These are phyloP conservation scores for Artomyces pyxidatus DNA, from an alignment of 768 basidiomycete genomes.

Conservation along the genomic window DNA sequence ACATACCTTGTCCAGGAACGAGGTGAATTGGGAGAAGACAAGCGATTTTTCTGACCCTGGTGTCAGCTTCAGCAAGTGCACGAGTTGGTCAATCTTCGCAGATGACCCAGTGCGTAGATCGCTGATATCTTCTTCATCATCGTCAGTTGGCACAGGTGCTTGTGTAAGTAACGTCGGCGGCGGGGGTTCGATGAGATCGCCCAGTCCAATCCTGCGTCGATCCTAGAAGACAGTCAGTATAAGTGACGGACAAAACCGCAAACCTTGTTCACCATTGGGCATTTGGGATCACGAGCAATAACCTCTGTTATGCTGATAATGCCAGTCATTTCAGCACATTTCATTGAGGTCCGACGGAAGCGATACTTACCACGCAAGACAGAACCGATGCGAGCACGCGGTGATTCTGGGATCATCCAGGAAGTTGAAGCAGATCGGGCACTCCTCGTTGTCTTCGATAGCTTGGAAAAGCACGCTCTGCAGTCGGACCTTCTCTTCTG, in stretches of 20 bases:
- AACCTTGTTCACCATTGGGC: conserved; percentile 57
- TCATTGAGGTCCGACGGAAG: too few relatives aligned
- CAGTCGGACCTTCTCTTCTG: conserved; percentile 46
- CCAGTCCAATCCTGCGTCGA: conserved; percentile 48
- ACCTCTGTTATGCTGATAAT: conserved; percentile 55
- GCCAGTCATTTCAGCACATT: conserved; percentile 4
- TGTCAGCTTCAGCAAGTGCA: conserved; percentile 63
- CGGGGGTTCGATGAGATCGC: conserved; percentile 53
- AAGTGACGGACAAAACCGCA: too few relatives aligned
- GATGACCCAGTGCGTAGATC: conserved; percentile 51
- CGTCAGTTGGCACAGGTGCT: conserved; percentile 30
- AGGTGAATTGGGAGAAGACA: conserved; percentile 87
- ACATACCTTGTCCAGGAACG: conserved; percentile 69
- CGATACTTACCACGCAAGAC: conserved; percentile 61
- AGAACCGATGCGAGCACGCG: conserved; percentile 64
- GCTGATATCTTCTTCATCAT: conserved; percentile 26
- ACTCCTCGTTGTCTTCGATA: conserved; percentile 79
- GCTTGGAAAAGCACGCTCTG: conserved; percentile 53
- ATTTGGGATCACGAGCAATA: conserved; percentile 62
- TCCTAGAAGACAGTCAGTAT: conserved; percentile 39
- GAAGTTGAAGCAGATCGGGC: conserved; percentile 63
- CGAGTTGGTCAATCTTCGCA: conserved; percentile 78
- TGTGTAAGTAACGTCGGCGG: conserved; percentile 67
- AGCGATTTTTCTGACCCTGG: conserved; percentile 69
- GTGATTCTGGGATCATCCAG: conserved; percentile 66